Evolutionary conservation across 2,329 filamentous ascomycete genomes (phyloP).

Genomic region (Ceratocystis albifundus): DNA sequence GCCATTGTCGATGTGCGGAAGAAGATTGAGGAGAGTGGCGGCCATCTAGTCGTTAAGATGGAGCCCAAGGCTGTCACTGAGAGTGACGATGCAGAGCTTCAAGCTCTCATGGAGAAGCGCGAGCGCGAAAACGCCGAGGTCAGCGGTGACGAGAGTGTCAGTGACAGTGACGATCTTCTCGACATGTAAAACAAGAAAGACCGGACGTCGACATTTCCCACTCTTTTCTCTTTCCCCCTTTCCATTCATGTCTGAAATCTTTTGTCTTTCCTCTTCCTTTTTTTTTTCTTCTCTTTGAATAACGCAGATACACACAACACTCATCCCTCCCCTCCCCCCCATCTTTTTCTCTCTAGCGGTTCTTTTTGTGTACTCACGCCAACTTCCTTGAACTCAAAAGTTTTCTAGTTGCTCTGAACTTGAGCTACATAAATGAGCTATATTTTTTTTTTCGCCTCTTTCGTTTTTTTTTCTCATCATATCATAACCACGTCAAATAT

Average conservation of each 20-base stretch:
- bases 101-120: slow-evolving; percentile 97
- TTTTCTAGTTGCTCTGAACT: neutral
- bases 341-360: slow-evolving; percentile 2
- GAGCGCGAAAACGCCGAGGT: slow-evolving; percentile 97
- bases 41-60: slow-evolving; percentile 87
- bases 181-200: slow-evolving; percentile 17
- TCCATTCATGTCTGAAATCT: neutral
- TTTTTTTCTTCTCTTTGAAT: neutral
- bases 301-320: neutral
- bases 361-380: slow-evolving; percentile 1
- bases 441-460: slow-evolving; percentile 7
- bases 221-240: slow-evolving; percentile 8
- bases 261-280: neutral
- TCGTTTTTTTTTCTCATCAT: neutral
- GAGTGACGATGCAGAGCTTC: slow-evolving; percentile 92
- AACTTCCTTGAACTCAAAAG: slow-evolving; percentile 2
- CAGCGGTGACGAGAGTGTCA: slow-evolving; percentile 91
- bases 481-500: neutral
- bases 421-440: neutral
- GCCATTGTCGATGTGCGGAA: slow-evolving; percentile 78
- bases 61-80: slow-evolving; percentile 98
- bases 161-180: slow-evolving; percentile 69
- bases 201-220: slow-evolving; percentile 3
- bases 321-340: neutral
- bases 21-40: slow-evolving; percentile 67